Evolutionary conservation across 805 yeast genomes (phyloP).

Genomic region (Komagataella phaffii): DNA sequence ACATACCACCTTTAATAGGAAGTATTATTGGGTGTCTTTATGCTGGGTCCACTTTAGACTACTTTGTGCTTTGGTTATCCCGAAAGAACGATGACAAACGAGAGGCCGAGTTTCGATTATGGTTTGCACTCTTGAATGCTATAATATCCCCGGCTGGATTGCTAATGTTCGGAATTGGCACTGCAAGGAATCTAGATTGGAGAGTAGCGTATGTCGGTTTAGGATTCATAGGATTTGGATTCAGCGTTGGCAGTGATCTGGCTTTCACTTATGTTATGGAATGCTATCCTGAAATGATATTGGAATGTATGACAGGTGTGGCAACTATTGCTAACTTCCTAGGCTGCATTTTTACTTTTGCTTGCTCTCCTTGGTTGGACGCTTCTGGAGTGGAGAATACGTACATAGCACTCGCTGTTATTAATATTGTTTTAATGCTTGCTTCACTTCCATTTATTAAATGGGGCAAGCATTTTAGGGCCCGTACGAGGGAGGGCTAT

Average conservation of each 20-base stretch:
- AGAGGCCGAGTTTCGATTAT: slow-evolving; percentile 53
- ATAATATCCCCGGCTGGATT: slow-evolving; percentile 47
- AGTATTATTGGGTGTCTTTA: slow-evolving; percentile 52
- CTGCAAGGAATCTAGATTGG: slow-evolving; percentile 37
- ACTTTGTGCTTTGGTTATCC: slow-evolving; percentile 54
- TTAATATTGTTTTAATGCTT: slow-evolving; percentile 40
- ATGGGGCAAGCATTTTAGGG: slow-evolving; percentile 49
- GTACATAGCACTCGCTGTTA: slow-evolving; percentile 45
- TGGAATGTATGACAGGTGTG: slow-evolving; percentile 57
- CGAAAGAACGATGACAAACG: slow-evolving; percentile 42
- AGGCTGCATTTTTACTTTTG: slow-evolving; percentile 54
- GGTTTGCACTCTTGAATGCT: slow-evolving; percentile 42
- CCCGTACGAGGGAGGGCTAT: slow-evolving; percentile 38
- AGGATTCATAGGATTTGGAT: slow-evolving; percentile 53
- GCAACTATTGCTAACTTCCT: slow-evolving; percentile 47
- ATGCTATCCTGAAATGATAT: slow-evolving; percentile 49
- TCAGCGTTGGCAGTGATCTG: slow-evolving; percentile 57
- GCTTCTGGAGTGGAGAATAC: slow-evolving; percentile 44
- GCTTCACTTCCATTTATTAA: slow-evolving; percentile 39
- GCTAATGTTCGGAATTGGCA: slow-evolving; percentile 53
- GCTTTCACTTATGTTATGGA: slow-evolving; percentile 57
- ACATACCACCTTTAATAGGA: slow-evolving; percentile 57
- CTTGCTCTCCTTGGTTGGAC: slow-evolving; percentile 50
- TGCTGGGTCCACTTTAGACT: slow-evolving; percentile 52
- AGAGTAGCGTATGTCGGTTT: slow-evolving; percentile 43